phyloP scores from a whole-genome alignment of 331 rosid species.

The Pyracantha coccinea region DNA sequence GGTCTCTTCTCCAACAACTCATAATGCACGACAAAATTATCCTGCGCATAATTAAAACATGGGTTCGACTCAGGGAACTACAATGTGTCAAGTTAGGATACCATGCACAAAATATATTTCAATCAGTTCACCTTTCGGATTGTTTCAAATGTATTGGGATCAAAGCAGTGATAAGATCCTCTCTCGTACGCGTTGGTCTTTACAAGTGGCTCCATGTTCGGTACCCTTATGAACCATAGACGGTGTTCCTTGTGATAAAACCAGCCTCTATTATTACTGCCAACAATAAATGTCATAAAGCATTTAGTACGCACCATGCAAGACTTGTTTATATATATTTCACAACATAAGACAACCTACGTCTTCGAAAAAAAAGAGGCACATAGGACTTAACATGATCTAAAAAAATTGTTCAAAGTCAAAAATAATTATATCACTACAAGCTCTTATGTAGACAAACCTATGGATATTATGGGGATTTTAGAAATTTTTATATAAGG shows the following conservation, averaged over 20 bases:
- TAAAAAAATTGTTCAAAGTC: not conserved
- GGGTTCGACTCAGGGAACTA: not conserved
- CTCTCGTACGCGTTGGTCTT: conserved; percentile 72
- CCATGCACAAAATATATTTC: not conserved
- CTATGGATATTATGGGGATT: not conserved
- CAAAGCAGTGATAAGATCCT: conserved; percentile 87
- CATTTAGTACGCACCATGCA: not conserved
- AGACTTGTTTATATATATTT: not conserved
- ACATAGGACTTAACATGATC: not conserved
- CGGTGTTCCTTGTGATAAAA: conserved; percentile 83
- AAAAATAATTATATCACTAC: not conserved
- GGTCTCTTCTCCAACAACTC: conserved; percentile 89
- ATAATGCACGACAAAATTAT: conserved; percentile 65
- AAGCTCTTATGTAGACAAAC: not conserved
- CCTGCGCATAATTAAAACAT: conserved; percentile 46
- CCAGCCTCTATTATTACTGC: conserved; percentile 77
- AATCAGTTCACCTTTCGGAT: conserved; percentile 63
- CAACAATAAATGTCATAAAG: not conserved
- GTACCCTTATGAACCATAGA: conserved; percentile 59
- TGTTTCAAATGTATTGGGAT: conserved; percentile 73
- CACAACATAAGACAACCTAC: not conserved
- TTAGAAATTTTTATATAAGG: not conserved
- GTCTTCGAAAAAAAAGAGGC: not conserved
- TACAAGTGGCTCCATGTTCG: conserved; percentile 77
- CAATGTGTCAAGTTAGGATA: not conserved